phyloP scores from a whole-genome alignment of 2,329 filamentous ascomycete species.

The Colletotrichum destructivum region DNA sequence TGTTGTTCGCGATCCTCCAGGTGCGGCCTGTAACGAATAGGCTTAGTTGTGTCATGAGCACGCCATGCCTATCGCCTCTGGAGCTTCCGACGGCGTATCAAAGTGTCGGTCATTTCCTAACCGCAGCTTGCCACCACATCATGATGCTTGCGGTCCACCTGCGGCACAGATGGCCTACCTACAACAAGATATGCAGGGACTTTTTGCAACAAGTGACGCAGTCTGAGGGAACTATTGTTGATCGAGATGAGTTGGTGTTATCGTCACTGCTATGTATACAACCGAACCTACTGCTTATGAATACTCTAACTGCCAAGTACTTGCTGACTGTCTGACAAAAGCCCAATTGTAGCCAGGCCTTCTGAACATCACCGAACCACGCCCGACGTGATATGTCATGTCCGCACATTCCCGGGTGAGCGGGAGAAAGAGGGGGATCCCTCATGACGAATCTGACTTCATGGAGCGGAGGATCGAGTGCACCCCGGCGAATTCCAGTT shows the following conservation, averaged over 20 bases:
- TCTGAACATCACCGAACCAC: constrained; percentile 17
- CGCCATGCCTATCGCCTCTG: too few species aligned
- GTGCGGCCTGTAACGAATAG: neutral
- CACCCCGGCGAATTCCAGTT: constrained; percentile 44
- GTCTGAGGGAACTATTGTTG: neutral
- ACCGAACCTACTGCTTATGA: neutral
- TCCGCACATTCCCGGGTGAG: neutral
- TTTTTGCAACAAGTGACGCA: neutral
- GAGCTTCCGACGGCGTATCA: too few species aligned
- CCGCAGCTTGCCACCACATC: neutral
- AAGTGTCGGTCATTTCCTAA: neutral
- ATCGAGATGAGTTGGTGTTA: neutral
- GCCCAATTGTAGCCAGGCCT: too few species aligned
- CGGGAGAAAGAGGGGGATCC: constrained; percentile 1
- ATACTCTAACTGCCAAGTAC: neutral
- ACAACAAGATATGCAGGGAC: neutral
- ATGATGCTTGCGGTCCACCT: neutral
- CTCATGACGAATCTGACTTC: constrained; percentile 8
- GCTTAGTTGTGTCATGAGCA: too few species aligned
- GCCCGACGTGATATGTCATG: neutral
- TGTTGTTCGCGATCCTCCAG: neutral
- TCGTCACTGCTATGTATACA: neutral
- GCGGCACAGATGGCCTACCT: neutral
- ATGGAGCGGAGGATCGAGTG: constrained; percentile 36
- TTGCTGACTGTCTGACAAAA: too few species aligned